phyloP scores from a whole-genome alignment of 352 stramenopile genomes.

The Phytophthora rubi region DNA sequence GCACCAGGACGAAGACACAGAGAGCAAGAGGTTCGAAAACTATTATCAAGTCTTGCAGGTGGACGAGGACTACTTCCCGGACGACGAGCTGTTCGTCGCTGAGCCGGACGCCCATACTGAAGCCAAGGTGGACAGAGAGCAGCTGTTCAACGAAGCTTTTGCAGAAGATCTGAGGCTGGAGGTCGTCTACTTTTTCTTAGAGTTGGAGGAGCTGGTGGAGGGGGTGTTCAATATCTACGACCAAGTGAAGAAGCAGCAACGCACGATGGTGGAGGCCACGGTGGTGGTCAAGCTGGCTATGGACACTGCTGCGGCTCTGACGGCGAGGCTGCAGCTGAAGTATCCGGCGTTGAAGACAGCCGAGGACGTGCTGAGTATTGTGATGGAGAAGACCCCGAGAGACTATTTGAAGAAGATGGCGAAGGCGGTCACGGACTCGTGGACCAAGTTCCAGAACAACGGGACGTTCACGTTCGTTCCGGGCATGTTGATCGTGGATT shows the following conservation, averaged over 20 bases:
- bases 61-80: constrained; percentile 22
- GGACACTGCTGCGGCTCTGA: constrained; percentile 9
- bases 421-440: neutral
- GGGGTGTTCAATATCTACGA: constrained; percentile 24
- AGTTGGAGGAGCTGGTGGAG: constrained; percentile 24
- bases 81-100: constrained; percentile 2
- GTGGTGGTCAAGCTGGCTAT: constrained; percentile 32
- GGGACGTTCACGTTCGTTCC: constrained; percentile 18
- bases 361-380: constrained; percentile 14
- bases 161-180: constrained; percentile 25
- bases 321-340: constrained; percentile 21
- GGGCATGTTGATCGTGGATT: constrained; percentile 23
- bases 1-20: neutral
- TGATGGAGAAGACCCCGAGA: constrained; percentile 8
- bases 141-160: constrained; percentile 27
- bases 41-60: constrained; percentile 29
- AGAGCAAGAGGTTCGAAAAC: constrained; percentile 14
- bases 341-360: constrained; percentile 25
- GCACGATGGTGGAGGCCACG: constrained; percentile 35
- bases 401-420: constrained; percentile 1
- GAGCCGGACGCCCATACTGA: neutral
- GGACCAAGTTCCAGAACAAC: constrained; percentile 1
- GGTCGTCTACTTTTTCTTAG: constrained; percentile 27
- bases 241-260: constrained; percentile 29
- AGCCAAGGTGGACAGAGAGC: constrained; percentile 1